These are phyloP conservation scores for Astrephomene gubernaculifera DNA, from an alignment of 139 green algal genomes.

Conservation along the genomic window DNA sequence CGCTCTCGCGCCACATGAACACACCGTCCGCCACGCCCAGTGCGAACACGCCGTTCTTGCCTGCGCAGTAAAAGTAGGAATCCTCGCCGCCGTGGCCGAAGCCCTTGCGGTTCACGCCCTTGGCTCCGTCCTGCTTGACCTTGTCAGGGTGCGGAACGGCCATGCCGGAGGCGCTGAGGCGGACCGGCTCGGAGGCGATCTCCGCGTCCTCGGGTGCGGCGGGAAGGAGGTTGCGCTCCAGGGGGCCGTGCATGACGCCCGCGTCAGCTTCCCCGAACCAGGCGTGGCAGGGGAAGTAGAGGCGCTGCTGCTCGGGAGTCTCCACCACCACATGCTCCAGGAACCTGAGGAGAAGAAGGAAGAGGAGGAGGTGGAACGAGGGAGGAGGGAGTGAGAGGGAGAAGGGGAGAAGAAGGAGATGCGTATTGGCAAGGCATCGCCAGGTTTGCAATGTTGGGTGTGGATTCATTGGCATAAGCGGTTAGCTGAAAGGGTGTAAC, in stretches of 20 bases:
- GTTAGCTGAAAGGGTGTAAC: no score
- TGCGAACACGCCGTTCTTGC: constrained; percentile 75
- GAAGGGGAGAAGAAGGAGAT: not conserved
- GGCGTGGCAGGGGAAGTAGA: constrained; percentile 84
- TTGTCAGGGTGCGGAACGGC: constrained; percentile 94
- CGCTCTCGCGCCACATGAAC: constrained; percentile 88
- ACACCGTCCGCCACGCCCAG: constrained; percentile 96
- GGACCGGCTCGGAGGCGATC: constrained; percentile 48
- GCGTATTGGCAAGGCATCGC: not conserved
- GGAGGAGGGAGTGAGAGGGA: not conserved
- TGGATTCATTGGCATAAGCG: no score
- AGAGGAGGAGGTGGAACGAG: not conserved
- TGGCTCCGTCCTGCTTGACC: constrained; percentile 65
- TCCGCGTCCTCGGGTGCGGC: constrained; percentile 40
- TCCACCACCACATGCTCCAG: constrained; percentile 50
- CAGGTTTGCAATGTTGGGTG: no score
- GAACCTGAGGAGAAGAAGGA: not conserved
- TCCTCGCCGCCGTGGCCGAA: constrained; percentile 85
- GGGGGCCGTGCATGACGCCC: constrained; percentile 64
- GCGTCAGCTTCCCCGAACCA: constrained; percentile 89
- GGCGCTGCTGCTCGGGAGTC: constrained; percentile 57
- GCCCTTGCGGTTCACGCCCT: constrained; percentile 78
- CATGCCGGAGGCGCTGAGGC: constrained; percentile 61
- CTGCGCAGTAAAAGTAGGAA: constrained; percentile 26
- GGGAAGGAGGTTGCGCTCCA: constrained; percentile 77